Evolutionary conservation across 2,329 filamentous ascomycete genomes (phyloP).

Genomic region (Phaeosphaeriaceae sp.): DNA sequence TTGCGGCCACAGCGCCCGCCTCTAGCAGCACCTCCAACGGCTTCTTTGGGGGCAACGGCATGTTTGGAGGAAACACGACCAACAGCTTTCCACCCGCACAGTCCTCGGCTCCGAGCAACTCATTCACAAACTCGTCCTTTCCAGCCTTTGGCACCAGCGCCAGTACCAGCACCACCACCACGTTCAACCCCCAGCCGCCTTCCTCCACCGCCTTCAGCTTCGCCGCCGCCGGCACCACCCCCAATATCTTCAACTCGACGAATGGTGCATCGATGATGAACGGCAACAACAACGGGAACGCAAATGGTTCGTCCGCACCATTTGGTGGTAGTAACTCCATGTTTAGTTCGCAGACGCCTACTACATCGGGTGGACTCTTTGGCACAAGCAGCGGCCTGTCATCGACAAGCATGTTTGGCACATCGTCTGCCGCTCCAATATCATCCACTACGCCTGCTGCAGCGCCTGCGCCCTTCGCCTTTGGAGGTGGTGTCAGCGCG

Average conservation of each 20-base stretch:
- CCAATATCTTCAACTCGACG: conserved; percentile 23
- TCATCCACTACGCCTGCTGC: too few relatives aligned
- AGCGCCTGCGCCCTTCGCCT: too few relatives aligned
- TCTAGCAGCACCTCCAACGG: conserved; percentile 16
- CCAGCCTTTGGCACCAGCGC: conserved; percentile 34
- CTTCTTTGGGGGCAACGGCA: conserved; percentile 17
- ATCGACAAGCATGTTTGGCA: too few relatives aligned
- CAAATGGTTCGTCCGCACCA: conserved; percentile 14
- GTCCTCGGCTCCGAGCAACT: conserved; percentile 27
- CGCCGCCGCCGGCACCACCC: conserved; percentile 27
- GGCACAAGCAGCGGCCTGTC: conserved; percentile 2
- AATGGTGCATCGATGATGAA: conserved; percentile 27
- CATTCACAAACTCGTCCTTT: conserved; percentile 40
- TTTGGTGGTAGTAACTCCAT: conserved; percentile 23
- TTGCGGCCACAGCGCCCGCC: conserved; percentile 29
- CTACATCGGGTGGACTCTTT: conserved; percentile 24
- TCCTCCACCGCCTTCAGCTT: conserved; percentile 36
- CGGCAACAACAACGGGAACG: conserved; percentile 12
- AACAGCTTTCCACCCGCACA: conserved; percentile 44
- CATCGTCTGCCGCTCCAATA: too few relatives aligned
- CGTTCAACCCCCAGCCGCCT: conserved; percentile 36
- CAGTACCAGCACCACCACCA: conserved; percentile 19
- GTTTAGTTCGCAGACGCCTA: conserved; percentile 25
- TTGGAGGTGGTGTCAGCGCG: background rate
- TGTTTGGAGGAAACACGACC: conserved; percentile 28